These are phyloP conservation scores for Cynanchum wilfordii DNA, from an alignment of 257 asterid species.

Conservation along the genomic window DNA sequence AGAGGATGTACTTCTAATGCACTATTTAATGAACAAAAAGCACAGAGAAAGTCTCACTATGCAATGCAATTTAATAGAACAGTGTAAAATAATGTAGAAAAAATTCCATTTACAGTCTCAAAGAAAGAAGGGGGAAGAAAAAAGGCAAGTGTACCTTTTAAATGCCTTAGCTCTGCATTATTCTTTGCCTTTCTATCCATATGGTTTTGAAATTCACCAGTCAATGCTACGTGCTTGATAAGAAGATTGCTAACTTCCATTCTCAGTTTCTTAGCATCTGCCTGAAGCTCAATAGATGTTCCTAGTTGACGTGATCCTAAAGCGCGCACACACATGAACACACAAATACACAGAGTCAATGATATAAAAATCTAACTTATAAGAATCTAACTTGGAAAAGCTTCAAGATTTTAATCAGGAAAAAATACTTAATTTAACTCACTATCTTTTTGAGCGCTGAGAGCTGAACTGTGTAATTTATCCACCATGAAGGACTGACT, in stretches of 20 bases:
- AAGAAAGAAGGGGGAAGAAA: neutral
- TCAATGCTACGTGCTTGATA: slow-evolving; percentile 65
- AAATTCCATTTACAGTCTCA: neutral
- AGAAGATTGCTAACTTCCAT: slow-evolving; percentile 52
- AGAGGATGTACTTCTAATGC: neutral
- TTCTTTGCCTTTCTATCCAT: slow-evolving; percentile 74
- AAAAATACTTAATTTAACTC: slow-evolving; percentile 21
- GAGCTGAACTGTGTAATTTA: slow-evolving; percentile 42
- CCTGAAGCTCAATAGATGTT: slow-evolving; percentile 45
- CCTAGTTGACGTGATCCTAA: slow-evolving; percentile 50
- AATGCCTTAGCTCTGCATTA: slow-evolving; percentile 57
- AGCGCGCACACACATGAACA: slow-evolving; percentile 13
- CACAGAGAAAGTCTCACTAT: neutral
- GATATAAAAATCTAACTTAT: neutral
- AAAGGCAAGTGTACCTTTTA: slow-evolving; percentile 48
- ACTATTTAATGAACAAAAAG: neutral
- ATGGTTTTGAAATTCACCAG: slow-evolving; percentile 66
- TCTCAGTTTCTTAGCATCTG: slow-evolving; percentile 58
- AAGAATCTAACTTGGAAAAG: neutral
- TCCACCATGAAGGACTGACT: slow-evolving; percentile 46
- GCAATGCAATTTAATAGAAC: neutral
- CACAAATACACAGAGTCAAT: neutral
- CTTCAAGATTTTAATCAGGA: neutral
- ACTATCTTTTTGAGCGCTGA: slow-evolving; percentile 54
- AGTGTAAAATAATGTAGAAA: neutral